A percentile compares a stretch with the other conserved stretches of the same genome.
phyloP scores from a whole-genome alignment of 2,329 filamentous ascomycete genomes.

The Trichothecium sympodiale region DNA sequence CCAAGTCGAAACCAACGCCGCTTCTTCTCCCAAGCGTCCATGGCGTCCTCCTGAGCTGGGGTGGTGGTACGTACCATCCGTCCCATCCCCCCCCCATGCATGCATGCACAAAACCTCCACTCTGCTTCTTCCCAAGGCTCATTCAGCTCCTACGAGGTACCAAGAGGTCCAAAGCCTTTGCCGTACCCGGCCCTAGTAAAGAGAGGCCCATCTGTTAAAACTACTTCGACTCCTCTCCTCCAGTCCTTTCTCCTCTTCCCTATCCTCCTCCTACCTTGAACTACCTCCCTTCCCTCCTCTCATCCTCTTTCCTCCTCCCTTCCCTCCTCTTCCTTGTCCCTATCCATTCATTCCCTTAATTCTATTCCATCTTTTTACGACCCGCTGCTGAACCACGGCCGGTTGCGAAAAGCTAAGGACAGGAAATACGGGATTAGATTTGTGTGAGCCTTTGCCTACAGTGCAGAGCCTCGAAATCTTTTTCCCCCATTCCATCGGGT shows the following conservation, averaged over 20 bases:
- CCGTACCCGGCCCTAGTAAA: no score
- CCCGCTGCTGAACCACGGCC: slow-evolving; percentile 16
- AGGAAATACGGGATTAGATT: slow-evolving; percentile 1
- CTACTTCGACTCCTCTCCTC: slow-evolving; percentile 31
- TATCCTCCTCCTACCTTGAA: slow-evolving; percentile 39
- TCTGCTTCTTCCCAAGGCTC: no score
- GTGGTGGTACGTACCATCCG: no score
- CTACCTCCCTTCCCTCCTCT: slow-evolving; percentile 26
- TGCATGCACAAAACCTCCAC: no score
- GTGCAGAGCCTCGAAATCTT: slow-evolving; percentile 3
- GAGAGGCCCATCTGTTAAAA: slow-evolving; percentile 17
- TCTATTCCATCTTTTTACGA: slow-evolving; percentile 37
- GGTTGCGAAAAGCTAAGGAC: slow-evolving; percentile 12
- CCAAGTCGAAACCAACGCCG: no score
- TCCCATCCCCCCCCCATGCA: no score
- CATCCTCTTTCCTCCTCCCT: slow-evolving; percentile 24
- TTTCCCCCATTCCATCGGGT: background rate
- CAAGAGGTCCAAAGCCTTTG: no score
- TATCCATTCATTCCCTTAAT: slow-evolving; percentile 43
- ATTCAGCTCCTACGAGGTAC: no score
- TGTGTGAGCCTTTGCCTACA: slow-evolving; percentile 4
- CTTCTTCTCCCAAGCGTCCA: no score
- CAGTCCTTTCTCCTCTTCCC: slow-evolving; percentile 44
- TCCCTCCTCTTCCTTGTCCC: slow-evolving; percentile 20
- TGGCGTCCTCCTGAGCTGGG: no score